Evolutionary conservation across 805 yeast species (phyloP), one percentile per base, ranked within the genome.

Genomic region (Zygosaccharomyces gambellarensis): DNA sequence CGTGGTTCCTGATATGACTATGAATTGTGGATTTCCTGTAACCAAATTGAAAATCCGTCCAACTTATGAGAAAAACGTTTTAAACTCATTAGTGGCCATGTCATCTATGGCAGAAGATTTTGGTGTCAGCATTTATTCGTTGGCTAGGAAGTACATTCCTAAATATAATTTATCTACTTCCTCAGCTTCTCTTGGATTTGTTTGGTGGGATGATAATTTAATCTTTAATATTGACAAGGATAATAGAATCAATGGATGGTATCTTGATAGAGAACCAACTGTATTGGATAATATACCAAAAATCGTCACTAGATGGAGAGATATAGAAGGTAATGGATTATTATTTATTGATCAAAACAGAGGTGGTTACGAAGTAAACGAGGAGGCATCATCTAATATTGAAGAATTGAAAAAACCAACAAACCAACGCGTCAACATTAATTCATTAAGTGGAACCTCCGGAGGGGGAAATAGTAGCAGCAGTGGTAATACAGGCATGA

Each of bases 11-110:
- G 92, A 87, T 30, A 78, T 78, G 55, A 82, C 82, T 11, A 77
- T 92, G 11, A 76, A 79, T 55, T 81, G 95, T 0, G 82, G 94
- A 7, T 85, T 85, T 12, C 87, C 96, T 0, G 85, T 92, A 1
- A 80, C 85, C 57, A 85, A 82, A 39, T 48, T 67, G 29, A 67
- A 67, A 52, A 65, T 66, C 48, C 56, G 64, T 30, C 71, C 71
- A 0, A 31, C 54, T 3, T 55, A 50, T 40, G 62, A 56, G 6
- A 53, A 71, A 27, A 63, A 59, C 36, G 70, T 85, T 12, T 67
- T 71, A 53, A 78, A 78, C 50, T 80, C 89, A 12, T 85, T 83
- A 56, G 74, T 89, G 52, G 95, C 95, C 0, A 76, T 84, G 34
- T 83, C 85, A 62, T 85, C 82, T 48, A 68, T 85, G 56, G 83